phyloP scores from a whole-genome alignment of 805 yeast genomes.

The Kazachstania taianensis region DNA sequence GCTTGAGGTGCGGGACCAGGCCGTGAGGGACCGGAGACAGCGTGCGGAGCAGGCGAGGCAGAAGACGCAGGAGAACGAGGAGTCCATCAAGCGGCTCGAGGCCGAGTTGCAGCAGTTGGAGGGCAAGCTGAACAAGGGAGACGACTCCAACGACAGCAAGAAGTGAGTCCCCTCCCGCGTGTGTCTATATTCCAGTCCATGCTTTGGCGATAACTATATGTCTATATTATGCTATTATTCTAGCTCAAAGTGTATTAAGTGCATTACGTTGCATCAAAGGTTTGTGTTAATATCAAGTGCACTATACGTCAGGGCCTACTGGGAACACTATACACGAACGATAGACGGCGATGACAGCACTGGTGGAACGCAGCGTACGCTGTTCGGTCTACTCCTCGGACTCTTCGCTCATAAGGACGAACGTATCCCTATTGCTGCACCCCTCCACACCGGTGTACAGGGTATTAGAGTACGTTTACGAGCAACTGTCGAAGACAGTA shows the following conservation, averaged over 20 bases:
- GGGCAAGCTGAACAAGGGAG: slow-evolving; percentile 8
- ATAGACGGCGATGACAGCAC: too few species aligned
- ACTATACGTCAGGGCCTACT: too few species aligned
- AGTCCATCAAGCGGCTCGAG: slow-evolving; percentile 19
- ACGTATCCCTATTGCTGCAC: slow-evolving; percentile 18
- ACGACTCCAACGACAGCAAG: too few species aligned
- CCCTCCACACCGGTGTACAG: slow-evolving; percentile 17
- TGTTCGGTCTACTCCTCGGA: slow-evolving; percentile 18
- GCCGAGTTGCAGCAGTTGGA: slow-evolving; percentile 23
- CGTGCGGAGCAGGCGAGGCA: slow-evolving; percentile 54
- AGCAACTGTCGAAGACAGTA: slow-evolving; percentile 1
- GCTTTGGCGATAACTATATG: not conserved
- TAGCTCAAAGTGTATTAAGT: not conserved
- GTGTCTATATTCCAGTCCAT: not conserved
- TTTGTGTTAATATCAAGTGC: too few species aligned
- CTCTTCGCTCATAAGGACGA: slow-evolving; percentile 6
- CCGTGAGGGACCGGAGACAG: slow-evolving; percentile 53
- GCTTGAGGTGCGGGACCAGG: slow-evolving; percentile 75
- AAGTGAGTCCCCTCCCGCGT: too few species aligned
- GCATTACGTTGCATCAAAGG: not conserved
- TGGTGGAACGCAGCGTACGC: slow-evolving; percentile 9
- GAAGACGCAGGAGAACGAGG: slow-evolving; percentile 32
- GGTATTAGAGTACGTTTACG: slow-evolving; percentile 23
- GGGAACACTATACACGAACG: too few species aligned
- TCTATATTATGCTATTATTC: not conserved